Percentiles rank a stretch among this genome's conserved stretches.
Evolutionary conservation across 2,329 filamentous ascomycete species (phyloP).

Genomic region (Ilyonectria mors-panacis): DNA sequence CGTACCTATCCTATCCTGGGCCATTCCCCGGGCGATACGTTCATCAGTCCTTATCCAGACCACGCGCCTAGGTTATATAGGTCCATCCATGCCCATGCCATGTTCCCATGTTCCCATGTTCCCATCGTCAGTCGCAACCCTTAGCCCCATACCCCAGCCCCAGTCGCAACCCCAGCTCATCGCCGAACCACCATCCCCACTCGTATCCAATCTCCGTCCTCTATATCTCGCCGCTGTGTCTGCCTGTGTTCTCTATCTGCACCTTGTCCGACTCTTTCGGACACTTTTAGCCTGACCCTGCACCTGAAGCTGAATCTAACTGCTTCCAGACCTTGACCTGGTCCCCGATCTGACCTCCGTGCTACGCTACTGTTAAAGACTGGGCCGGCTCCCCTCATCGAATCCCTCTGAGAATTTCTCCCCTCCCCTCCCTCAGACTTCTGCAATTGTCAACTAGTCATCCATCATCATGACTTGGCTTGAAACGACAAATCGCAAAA

Average conservation of each 20-base stretch:
- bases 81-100: constrained; percentile 26
- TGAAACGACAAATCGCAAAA: constrained; percentile 66
- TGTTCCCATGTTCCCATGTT: constrained; percentile 4
- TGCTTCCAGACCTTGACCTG: constrained; percentile 13
- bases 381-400: constrained; percentile 2
- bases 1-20: constrained; percentile 6
- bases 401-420: not conserved
- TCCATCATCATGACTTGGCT: constrained; percentile 62
- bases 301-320: constrained; percentile 24
- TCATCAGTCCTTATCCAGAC: constrained; percentile 22
- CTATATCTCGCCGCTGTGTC: constrained; percentile 24
- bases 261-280: constrained; percentile 28
- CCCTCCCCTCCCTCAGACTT: constrained; percentile 6
- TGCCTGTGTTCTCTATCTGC: constrained; percentile 38
- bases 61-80: constrained; percentile 18
- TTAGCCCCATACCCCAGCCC: constrained; percentile 39
- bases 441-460: not conserved
- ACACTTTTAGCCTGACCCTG: constrained; percentile 16
- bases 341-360: not conserved
- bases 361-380: constrained; percentile 24
- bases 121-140: constrained; percentile 31
- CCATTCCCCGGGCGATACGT: not conserved
- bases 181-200: constrained; percentile 35
- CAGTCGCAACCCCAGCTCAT: constrained; percentile 38
- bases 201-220: constrained; percentile 35